Base-by-base conservation (phyloP, 169 alveolate genomes). In the Condylostoma magnum region DNA sequence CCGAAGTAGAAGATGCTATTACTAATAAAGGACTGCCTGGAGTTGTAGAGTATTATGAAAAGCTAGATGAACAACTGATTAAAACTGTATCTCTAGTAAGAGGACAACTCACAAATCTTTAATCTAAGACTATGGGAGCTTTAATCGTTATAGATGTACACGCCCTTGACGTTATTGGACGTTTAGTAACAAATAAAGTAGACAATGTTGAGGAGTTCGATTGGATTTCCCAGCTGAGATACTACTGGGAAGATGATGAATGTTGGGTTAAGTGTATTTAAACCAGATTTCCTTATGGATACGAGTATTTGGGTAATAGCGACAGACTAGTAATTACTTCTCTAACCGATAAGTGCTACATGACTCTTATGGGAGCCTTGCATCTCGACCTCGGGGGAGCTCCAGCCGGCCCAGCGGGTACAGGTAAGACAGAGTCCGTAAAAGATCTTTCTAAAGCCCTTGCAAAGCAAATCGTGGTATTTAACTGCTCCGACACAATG, bases 71-170 rank as follows among this genome's bases (percentile, higher is more conserved):
- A 30, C 93, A 94, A 67, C 90, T 96, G 22, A 86, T 90, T 77
- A 96, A 93, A 65, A 71, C 94, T 54, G 98, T 95, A 25, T 87
- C 84, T 43, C 90, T 96, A 28, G 97, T 96, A 10, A 93, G 99
- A 71, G 82, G 87, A 52, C 90, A 94, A 56, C 93, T 94, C 44
- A 85, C 89, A 51, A 84, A 90, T 74, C 85, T 80, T 69, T 91
- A 91, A 82, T 84, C 94, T 38, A 90, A 86, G 25, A 89, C 97
- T 34, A 82, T 96, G 36, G 95, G 95, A 28, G 98, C 98, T 31
- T 84, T 96, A 30, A 93, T 96, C 69, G 97, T 95, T 41, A 89
- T 93, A 50, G 99, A 96, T 86, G 99, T 96, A 69, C 99, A 96
- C 80, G 97, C 97, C 28, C 93, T 89, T 82, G 98, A 95, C 79